Evolutionary conservation across 768 basidiomycete species (phyloP).

Genomic region (Suillus clintonianus): DNA sequence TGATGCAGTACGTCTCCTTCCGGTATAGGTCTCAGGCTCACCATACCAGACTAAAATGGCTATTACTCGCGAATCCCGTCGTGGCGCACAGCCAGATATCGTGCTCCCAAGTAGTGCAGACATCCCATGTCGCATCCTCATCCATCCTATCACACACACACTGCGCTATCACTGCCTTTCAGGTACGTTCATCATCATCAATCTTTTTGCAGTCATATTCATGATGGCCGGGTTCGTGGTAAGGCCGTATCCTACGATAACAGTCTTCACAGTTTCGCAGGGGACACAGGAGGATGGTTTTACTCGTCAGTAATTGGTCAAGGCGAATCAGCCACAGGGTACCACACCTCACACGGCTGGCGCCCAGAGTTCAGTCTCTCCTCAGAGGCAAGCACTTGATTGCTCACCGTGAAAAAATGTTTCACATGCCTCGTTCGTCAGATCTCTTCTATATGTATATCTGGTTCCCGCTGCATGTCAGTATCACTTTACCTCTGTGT

Average conservation of each 20-base stretch:
- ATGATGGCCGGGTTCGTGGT: neutral
- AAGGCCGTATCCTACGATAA: conserved; percentile 39
- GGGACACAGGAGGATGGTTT: conserved; percentile 56
- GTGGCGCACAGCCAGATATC: conserved; percentile 39
- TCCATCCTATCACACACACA: conserved; percentile 29
- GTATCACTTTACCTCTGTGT: conserved; percentile 19
- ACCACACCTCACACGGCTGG: conserved; percentile 34
- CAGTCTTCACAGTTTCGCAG: conserved; percentile 41
- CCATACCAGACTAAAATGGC: neutral
- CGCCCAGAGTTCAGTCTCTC: conserved; percentile 43
- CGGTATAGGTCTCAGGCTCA: neutral
- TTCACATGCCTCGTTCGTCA: conserved; percentile 14
- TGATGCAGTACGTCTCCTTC: conserved; percentile 26
- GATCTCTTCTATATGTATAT: conserved; percentile 55
- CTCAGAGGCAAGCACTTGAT: conserved; percentile 18
- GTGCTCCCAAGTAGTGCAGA: conserved; percentile 40
- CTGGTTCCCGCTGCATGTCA: conserved; percentile 51
- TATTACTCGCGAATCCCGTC: neutral
- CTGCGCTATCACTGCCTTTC: conserved; percentile 48
- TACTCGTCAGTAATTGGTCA: conserved; percentile 33
- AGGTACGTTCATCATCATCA: conserved; percentile 33
- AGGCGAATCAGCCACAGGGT: conserved; percentile 1
- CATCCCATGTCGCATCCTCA: conserved; percentile 32
- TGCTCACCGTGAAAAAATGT: neutral
- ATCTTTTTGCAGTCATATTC: neutral